These are phyloP conservation scores for Pleurotus tuoliensis DNA, from an alignment of 768 basidiomycete species.

Conservation along the genomic window DNA sequence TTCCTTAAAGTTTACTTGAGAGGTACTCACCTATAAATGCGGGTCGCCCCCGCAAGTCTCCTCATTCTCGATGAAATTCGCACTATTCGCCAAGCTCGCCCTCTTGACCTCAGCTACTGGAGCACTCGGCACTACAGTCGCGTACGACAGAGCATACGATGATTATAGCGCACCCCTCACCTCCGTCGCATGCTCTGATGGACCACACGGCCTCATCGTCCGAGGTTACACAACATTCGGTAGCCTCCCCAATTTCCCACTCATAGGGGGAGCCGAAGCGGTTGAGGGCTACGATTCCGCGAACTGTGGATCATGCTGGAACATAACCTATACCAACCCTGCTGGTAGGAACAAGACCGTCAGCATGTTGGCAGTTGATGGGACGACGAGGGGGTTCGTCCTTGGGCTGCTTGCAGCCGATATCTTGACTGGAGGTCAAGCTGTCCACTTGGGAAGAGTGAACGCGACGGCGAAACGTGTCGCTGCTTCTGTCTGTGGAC, in stretches of 20 bases:
- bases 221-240: slow-evolving; percentile 35
- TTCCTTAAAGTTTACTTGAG: neutral
- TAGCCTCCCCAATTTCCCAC: slow-evolving; percentile 39
- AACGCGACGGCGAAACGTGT: slow-evolving; percentile 18
- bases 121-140: slow-evolving; percentile 10
- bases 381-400: slow-evolving; percentile 11
- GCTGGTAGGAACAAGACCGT: slow-evolving; percentile 20
- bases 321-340: slow-evolving; percentile 29
- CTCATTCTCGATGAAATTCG: neutral
- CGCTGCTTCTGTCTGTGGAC: slow-evolving; percentile 20
- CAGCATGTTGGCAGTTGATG: slow-evolving; percentile 38
- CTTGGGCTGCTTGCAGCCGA: slow-evolving; percentile 24
- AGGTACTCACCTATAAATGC: neutral
- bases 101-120: neutral
- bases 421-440: slow-evolving; percentile 26
- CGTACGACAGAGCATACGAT: slow-evolving; percentile 43
- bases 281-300: slow-evolving; percentile 35
- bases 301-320: slow-evolving; percentile 46
- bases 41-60: neutral
- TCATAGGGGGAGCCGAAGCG: slow-evolving; percentile 38
- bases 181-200: slow-evolving; percentile 45
- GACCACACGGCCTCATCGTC: slow-evolving; percentile 37
- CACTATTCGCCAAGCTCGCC: neutral
- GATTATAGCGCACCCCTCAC: slow-evolving; percentile 24
- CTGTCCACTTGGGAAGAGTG: slow-evolving; percentile 21